These are phyloP conservation scores for Gastrodia elata DNA, from an alignment of 106 monocot species.

Conservation along the genomic window DNA sequence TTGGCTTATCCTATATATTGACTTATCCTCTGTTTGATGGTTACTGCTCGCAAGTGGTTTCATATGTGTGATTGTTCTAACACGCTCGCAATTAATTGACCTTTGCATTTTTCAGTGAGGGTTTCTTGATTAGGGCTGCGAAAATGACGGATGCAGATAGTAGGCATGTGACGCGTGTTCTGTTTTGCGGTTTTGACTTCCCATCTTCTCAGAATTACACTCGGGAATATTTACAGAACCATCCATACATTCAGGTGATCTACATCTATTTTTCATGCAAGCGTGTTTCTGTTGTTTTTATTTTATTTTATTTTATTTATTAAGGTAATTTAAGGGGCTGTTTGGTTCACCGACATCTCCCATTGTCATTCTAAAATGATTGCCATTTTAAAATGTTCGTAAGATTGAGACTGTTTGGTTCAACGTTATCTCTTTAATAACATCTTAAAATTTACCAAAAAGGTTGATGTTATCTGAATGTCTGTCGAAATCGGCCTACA, in stretches of 20 bases:
- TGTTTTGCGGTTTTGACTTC: slow-evolving; percentile 11
- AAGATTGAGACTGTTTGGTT: too few species aligned
- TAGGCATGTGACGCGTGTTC: slow-evolving; percentile 3
- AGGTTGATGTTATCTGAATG: too few species aligned
- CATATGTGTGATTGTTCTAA: background rate
- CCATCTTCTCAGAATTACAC: background rate
- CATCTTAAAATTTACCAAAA: too few species aligned
- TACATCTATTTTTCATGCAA: background rate
- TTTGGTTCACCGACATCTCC: too few species aligned
- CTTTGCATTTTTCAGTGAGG: background rate
- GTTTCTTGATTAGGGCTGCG: background rate
- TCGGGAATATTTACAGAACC: slow-evolving; percentile 1
- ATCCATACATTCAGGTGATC: slow-evolving; percentile 7
- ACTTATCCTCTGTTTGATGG: background rate
- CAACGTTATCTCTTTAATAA: too few species aligned
- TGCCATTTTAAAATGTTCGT: too few species aligned
- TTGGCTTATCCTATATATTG: background rate
- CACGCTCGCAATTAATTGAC: background rate
- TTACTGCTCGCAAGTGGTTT: background rate
- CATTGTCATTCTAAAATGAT: too few species aligned
- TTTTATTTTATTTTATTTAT: background rate
- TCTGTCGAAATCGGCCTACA: too few species aligned
- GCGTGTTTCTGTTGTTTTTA: too few species aligned
- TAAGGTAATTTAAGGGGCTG: background rate
- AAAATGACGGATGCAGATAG: background rate